Evolutionary conservation across 768 basidiomycete genomes (phyloP).

Genomic region (Chalciporus chontae): DNA sequence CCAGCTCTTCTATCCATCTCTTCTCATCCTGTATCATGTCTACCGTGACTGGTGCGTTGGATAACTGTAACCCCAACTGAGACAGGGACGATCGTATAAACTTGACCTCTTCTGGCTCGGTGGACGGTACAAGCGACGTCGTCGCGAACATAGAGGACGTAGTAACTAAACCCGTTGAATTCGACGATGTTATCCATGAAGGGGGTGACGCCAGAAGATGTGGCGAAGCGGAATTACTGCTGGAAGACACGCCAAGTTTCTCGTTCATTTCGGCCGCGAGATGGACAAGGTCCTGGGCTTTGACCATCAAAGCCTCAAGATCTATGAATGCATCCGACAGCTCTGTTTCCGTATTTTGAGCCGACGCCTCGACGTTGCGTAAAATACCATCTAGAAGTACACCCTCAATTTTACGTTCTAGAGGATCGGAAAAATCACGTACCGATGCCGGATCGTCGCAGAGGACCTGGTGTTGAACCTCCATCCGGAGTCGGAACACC

Average conservation of each 20-base stretch:
- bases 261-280: constrained; percentile 87
- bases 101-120: constrained; percentile 78
- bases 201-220: constrained; percentile 6
- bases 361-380: constrained; percentile 64
- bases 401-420: constrained; percentile 5
- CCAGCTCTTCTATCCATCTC: constrained; percentile 76
- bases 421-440: background rate
- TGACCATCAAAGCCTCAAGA: constrained; percentile 85
- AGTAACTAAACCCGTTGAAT: constrained; percentile 19
- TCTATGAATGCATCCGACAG: constrained; percentile 80
- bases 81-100: constrained; percentile 87
- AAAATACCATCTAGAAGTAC: constrained; percentile 70
- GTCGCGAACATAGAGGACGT: constrained; percentile 22
- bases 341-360: constrained; percentile 57
- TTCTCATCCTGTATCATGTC: constrained; percentile 86
- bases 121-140: constrained; percentile 34
- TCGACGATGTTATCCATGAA: constrained; percentile 17
- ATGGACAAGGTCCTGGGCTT: constrained; percentile 90
- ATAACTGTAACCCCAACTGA: constrained; percentile 81
- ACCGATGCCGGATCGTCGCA: constrained; percentile 31
- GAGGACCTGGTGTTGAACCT: constrained; percentile 10
- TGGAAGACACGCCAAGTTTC: constrained; percentile 55
- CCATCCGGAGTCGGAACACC: constrained; percentile 16
- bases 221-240: constrained; percentile 6
- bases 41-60: constrained; percentile 76